phyloP scores from a whole-genome alignment of 1,284 basidiomycete species.

The Apiotrichum veenhuisii region DNA sequence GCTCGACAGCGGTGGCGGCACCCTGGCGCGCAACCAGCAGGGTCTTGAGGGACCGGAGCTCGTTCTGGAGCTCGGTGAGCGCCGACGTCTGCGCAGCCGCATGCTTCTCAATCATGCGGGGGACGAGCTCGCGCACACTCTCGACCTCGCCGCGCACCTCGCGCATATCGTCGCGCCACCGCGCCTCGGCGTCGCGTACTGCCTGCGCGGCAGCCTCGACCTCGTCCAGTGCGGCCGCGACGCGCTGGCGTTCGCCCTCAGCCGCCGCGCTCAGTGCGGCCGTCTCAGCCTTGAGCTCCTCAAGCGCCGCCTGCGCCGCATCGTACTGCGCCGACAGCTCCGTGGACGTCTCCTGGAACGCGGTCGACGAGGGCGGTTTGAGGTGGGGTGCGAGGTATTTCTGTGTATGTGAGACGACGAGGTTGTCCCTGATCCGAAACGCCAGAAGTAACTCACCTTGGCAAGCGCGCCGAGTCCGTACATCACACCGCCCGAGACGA shows the following conservation, averaged over 20 bases:
- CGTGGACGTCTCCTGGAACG: slow-evolving; percentile 84
- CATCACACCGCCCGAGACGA: slow-evolving; percentile 82
- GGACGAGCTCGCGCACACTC: slow-evolving; percentile 70
- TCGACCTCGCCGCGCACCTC: slow-evolving; percentile 89
- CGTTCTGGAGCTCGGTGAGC: slow-evolving; percentile 69
- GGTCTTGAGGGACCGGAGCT: slow-evolving; percentile 91
- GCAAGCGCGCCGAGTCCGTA: slow-evolving; percentile 85
- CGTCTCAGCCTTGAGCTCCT: slow-evolving; percentile 50
- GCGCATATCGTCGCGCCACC: slow-evolving; percentile 82
- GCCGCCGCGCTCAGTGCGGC: slow-evolving; percentile 78
- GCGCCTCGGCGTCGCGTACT: slow-evolving; percentile 57
- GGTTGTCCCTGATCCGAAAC: background rate
- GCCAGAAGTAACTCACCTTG: slow-evolving; percentile 56
- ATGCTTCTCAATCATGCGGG: slow-evolving; percentile 94
- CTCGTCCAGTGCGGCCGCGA: slow-evolving; percentile 72
- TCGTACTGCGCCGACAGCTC: slow-evolving; percentile 88
- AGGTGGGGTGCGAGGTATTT: slow-evolving; percentile 92
- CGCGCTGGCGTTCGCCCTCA: slow-evolving; percentile 74
- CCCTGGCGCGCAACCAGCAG: slow-evolving; percentile 73
- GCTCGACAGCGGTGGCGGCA: slow-evolving; percentile 51
- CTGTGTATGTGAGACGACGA: slow-evolving; percentile 51
- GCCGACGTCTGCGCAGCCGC: slow-evolving; percentile 71
- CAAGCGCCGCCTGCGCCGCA: slow-evolving; percentile 75
- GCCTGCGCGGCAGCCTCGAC: slow-evolving; percentile 61
- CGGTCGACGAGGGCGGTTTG: slow-evolving; percentile 78